Evolutionary conservation across 768 basidiomycete genomes (phyloP), one percentile per base, ranked within the genome.

Genomic region (Trametes coccinea): DNA sequence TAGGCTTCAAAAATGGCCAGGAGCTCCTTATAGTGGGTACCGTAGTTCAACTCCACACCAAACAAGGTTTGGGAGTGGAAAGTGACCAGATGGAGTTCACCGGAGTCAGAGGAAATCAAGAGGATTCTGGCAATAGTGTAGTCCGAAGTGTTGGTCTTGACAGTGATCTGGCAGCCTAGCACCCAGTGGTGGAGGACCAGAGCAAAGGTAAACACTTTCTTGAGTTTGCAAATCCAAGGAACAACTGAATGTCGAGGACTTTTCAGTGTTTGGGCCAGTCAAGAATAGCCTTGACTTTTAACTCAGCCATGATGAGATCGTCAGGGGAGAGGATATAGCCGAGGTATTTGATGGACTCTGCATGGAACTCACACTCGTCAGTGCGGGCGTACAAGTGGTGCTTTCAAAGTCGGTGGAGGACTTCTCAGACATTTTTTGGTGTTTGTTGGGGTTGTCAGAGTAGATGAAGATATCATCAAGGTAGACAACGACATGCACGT

Each of bases 11-110:
- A 67, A 45, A 84, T 75, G 1, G 78, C 79, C 0, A 84, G 72
- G 10, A 84, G 68, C 70, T 85, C 83, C 62, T 80, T 79, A 60
- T 86, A 77, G 58, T 82, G 74, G 17, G 80, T 76, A 13, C 80
- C 70, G 61, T 85, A 84, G 66, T 83, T 84, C 1, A 67, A 33
- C 65, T 86, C 77, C 0, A 77, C 67, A 0, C 67, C 46, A 29
- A 17, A 60, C 8, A 77, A 46, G 10, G 50, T 69, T 4, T 69
- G 62, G 4, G 75, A 77, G 48, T 65, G 65, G 63, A 70, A 79
- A 0, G 69, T 70, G 22, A 78, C 56, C 2, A 76, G 73, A 43
- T 72, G 74, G 53, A 71, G 67, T 50, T 11, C 31, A 6, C 66
- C 64, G n/a, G 66, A 59, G 2, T 59, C 43, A 3, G 56, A 46